These are phyloP conservation scores for Plectranthus barbatus DNA, from an alignment of 257 asterid genomes.

Conservation along the genomic window DNA sequence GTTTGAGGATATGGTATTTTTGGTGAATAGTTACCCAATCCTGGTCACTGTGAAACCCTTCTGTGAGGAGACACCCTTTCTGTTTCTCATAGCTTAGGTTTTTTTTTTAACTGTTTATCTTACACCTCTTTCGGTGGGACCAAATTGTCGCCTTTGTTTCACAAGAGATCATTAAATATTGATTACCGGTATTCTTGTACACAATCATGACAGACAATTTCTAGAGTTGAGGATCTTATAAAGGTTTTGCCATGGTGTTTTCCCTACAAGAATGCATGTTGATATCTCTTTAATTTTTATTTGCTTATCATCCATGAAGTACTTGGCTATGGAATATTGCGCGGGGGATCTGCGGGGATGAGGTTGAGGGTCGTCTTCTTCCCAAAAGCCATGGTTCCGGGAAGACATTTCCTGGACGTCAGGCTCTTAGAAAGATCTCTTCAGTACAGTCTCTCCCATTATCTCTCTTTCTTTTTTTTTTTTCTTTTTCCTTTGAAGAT, in stretches of 20 bases:
- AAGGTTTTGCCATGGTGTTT: neutral
- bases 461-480: neutral
- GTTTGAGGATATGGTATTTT: neutral
- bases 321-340: conserved; percentile 94
- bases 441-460: conserved; percentile 28
- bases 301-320: conserved; percentile 30
- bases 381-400: conserved; percentile 97
- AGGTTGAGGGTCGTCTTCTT: conserved; percentile 91
- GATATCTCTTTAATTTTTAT: conserved; percentile 1
- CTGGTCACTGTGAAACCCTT: neutral
- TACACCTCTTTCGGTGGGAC: neutral
- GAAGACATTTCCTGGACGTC: conserved; percentile 87
- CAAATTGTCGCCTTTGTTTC: neutral
- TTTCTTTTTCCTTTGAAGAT: conserved; percentile 9
- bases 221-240: neutral
- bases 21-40: neutral
- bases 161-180: neutral
- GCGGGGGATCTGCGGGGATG: conserved; percentile 84
- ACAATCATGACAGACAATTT: neutral
- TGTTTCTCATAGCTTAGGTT: neutral
- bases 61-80: neutral
- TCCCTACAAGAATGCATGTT: neutral
- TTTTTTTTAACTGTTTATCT: conserved; percentile 2
- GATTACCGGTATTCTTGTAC: neutral
- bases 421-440: conserved; percentile 64